Percentiles rank a stretch among this genome's conserved stretches.
These are phyloP conservation scores for Aspergillus fischeri DNA, from an alignment of 2,329 filamentous ascomycete species.

Conservation along the genomic window DNA sequence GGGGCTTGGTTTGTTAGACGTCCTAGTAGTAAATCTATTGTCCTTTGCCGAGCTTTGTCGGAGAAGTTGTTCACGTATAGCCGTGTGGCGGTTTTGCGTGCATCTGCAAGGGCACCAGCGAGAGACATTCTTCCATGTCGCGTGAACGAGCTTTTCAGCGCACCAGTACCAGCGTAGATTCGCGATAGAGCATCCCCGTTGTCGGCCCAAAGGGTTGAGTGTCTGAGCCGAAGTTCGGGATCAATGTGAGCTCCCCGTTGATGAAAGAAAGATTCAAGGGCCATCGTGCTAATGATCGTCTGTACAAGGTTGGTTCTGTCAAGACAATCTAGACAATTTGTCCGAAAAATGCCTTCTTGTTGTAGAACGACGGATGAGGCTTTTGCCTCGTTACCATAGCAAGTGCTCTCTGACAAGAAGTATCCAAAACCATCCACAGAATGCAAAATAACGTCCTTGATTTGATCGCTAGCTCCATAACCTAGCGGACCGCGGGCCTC, in stretches of 20 bases:
- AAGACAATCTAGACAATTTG: conserved; percentile 93
- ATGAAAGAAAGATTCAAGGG: conserved; percentile 74
- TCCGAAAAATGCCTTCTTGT: conserved; percentile 92
- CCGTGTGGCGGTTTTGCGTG: conserved; percentile 86
- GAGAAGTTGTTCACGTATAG: conserved; percentile 98
- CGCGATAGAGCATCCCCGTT: conserved; percentile 91
- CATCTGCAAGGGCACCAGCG: conserved; percentile 89
- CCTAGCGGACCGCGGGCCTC: conserved; percentile 82
- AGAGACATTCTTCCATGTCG: conserved; percentile 93
- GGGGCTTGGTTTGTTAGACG: conserved; percentile 76
- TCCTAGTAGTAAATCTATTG: conserved; percentile 88
- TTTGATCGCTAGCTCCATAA: conserved; percentile 85
- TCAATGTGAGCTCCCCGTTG: conserved; percentile 67
- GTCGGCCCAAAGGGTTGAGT: conserved; percentile 93
- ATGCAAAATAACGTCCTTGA: conserved; percentile 70
- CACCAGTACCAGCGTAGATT: conserved; percentile 95
- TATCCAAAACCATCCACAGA: conserved; percentile 90
- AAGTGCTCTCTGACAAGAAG: conserved; percentile 70
- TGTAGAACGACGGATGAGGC: conserved; percentile 68
- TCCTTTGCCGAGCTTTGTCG: conserved; percentile 87
- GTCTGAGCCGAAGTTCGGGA: conserved; percentile 84
- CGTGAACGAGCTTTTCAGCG: conserved; percentile 92
- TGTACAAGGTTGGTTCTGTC: conserved; percentile 96
- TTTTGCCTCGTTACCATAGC: conserved; percentile 28
- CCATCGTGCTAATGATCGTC: conserved; percentile 92